These are phyloP conservation scores for Monosporascus sp. DNA, from an alignment of 2,329 filamentous ascomycete genomes.

Conservation along the genomic window DNA sequence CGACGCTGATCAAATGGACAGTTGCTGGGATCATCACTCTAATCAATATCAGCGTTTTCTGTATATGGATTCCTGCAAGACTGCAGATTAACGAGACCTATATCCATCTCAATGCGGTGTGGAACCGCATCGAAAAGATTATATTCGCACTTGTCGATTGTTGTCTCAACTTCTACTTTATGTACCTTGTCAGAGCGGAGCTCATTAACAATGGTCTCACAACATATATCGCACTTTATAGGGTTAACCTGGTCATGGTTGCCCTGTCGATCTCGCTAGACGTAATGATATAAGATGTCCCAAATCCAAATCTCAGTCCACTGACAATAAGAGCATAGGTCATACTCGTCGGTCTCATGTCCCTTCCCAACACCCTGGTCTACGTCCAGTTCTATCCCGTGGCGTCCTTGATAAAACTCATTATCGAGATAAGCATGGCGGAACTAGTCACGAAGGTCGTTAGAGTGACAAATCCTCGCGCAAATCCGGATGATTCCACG, in stretches of 20 bases:
- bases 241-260: constrained; percentile 41
- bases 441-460: constrained; percentile 40
- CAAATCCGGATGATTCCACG: too few relatives aligned
- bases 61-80: constrained; percentile 45
- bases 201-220: constrained; percentile 41
- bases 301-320: too few relatives aligned
- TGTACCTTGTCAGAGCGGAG: constrained; percentile 36
- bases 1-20: constrained; percentile 34
- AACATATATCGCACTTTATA: constrained; percentile 40
- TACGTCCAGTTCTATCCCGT: constrained; percentile 41
- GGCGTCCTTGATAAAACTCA: constrained; percentile 41
- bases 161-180: constrained; percentile 42
- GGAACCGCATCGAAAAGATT: constrained; percentile 45
- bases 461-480: background rate
- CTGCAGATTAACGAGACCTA: constrained; percentile 32
- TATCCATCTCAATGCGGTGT: constrained; percentile 38
- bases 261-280: constrained; percentile 40
- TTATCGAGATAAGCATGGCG: constrained; percentile 49
- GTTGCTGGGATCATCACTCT: constrained; percentile 33
- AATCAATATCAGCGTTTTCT: constrained; percentile 45
- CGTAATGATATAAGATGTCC: constrained; percentile 12
- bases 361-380: constrained; percentile 38
- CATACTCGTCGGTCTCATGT: constrained; percentile 39
- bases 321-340: constrained; percentile 10
- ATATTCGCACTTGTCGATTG: constrained; percentile 42